Percentiles rank a stretch among this genome's conserved stretches.
Conservation (phyloP, 257 asterid species). For the Petunia secreta region DNA sequence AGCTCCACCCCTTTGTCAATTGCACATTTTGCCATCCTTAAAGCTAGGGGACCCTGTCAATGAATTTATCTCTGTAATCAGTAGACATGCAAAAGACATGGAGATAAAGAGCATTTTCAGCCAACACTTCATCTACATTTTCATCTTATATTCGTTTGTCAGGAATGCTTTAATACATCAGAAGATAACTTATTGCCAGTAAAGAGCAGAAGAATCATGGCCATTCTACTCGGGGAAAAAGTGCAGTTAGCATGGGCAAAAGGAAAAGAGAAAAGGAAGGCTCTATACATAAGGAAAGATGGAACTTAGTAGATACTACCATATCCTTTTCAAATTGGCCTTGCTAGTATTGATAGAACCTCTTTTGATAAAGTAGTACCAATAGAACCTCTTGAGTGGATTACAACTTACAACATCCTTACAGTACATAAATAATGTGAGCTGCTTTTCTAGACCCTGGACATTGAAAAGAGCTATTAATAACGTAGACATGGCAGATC, state of each 20-base stretch:
- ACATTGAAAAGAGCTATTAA: neutral
- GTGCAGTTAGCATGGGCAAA: neutral
- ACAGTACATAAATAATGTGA: neutral
- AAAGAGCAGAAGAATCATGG: neutral
- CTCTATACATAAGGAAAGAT: neutral
- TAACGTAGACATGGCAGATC: neutral
- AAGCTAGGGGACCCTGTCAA: conserved; percentile 87
- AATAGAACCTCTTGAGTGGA: neutral
- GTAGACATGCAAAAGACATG: neutral
- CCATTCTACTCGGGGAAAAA: neutral
- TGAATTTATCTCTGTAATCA: neutral
- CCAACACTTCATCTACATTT: neutral
- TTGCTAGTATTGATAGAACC: neutral
- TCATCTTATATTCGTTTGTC: neutral
- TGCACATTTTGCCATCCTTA: conserved; percentile 86
- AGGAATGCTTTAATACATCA: neutral
- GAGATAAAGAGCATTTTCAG: neutral
- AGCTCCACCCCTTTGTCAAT: conserved; percentile 71
- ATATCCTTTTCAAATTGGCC: neutral
- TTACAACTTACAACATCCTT: neutral
- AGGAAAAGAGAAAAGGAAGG: neutral
- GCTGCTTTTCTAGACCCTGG: neutral
- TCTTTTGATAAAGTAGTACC: neutral
- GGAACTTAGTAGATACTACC: conserved; percentile 1
- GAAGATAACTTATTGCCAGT: neutral